phyloP scores from a whole-genome alignment of 768 basidiomycete species.

The Boletales sp. region DNA sequence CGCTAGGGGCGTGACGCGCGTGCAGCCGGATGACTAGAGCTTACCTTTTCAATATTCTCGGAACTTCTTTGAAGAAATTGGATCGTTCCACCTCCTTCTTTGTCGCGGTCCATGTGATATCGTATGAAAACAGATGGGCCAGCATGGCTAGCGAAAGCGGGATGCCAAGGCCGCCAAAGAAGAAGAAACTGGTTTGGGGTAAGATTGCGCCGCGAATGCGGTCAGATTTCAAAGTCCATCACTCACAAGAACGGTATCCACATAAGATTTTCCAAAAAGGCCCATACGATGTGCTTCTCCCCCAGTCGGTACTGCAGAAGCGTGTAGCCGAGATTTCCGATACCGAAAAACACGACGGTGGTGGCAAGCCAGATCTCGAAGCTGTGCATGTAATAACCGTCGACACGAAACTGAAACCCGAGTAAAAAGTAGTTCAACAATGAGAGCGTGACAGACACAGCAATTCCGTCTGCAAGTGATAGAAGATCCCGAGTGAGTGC shows the following conservation, averaged over 20 bases:
- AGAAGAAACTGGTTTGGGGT: slow-evolving; percentile 37
- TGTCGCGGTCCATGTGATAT: slow-evolving; percentile 57
- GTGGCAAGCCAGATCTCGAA: slow-evolving; percentile 82
- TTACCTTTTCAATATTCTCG: slow-evolving; percentile 61
- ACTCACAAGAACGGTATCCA: slow-evolving; percentile 39
- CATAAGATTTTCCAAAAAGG: slow-evolving; percentile 23
- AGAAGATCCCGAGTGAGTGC: background rate
- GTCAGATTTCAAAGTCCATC: background rate
- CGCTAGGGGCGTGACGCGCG: background rate
- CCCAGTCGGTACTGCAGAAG: slow-evolving; percentile 73
- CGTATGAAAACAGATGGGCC: slow-evolving; percentile 55
- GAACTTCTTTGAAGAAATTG: slow-evolving; percentile 90
- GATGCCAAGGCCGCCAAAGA: slow-evolving; percentile 55
- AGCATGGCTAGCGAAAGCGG: slow-evolving; percentile 52
- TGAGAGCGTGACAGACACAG: slow-evolving; percentile 61
- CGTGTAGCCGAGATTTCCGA: slow-evolving; percentile 69
- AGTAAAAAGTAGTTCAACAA: slow-evolving; percentile 73
- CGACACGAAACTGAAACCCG: slow-evolving; percentile 68
- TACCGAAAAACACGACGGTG: slow-evolving; percentile 72
- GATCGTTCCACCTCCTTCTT: slow-evolving; percentile 84
- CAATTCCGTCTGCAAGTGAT: slow-evolving; percentile 44
- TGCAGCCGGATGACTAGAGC: slow-evolving; percentile 1
- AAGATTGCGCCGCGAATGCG: background rate
- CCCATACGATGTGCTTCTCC: slow-evolving; percentile 23
- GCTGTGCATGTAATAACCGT: slow-evolving; percentile 73